Conservation (phyloP, 495 filamentous ascomycete genomes). For the Neurospora intermedia region DNA sequence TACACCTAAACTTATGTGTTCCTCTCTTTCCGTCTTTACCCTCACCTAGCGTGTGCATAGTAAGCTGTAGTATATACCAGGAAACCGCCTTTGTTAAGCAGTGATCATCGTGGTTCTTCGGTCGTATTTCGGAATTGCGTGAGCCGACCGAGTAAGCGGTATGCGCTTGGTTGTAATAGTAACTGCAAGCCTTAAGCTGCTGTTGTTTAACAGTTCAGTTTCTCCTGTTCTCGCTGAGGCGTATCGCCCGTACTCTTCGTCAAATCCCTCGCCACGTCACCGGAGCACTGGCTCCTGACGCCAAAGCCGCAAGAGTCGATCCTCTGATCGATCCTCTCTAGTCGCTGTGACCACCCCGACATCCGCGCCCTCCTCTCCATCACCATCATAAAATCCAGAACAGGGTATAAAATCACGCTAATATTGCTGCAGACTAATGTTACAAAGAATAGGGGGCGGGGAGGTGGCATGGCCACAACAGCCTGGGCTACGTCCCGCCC, state of each 20-base stretch:
- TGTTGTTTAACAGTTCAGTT: not conserved
- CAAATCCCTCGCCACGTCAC: not conserved
- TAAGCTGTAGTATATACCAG: not conserved
- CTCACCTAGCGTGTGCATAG: not conserved
- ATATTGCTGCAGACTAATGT: not conserved
- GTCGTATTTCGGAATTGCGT: not conserved
- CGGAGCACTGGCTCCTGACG: not conserved
- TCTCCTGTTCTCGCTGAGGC: not conserved
- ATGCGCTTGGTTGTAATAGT: not conserved
- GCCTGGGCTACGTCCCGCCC: slow-evolving; percentile 7
- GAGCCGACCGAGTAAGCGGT: not conserved
- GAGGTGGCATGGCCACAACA: not conserved
- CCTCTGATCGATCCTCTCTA: not conserved
- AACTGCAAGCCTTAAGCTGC: not conserved
- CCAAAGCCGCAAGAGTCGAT: not conserved
- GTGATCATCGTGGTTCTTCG: not conserved
- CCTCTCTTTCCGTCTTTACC: not conserved
- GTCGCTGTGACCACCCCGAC: not conserved
- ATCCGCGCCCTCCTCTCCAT: not conserved
- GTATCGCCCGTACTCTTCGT: not conserved
- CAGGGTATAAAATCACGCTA: not conserved
- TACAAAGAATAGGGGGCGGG: not conserved
- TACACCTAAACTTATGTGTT: not conserved
- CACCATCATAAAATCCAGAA: not conserved
- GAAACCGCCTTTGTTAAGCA: not conserved